A percentile compares a stretch with the other conserved stretches of the same genome.
Evolutionary conservation across 2,329 filamentous ascomycete species (phyloP).

Genomic region (Ploettnerulaceae sp.): DNA sequence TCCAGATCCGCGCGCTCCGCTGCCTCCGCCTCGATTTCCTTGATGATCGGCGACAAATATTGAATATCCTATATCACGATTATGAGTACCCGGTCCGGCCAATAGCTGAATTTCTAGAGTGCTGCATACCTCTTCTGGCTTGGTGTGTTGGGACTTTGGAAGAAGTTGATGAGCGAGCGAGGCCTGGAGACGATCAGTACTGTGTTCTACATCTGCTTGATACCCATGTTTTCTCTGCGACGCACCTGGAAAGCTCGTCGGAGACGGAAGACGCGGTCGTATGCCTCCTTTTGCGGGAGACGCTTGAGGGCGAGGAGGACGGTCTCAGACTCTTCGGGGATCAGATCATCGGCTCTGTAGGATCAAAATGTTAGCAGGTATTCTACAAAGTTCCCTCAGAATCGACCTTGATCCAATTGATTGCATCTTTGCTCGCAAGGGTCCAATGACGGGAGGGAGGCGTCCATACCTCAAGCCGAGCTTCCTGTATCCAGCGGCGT

Average conservation of each 20-base stretch:
- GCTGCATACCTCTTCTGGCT: slow-evolving; percentile 55
- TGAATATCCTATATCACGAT: slow-evolving; percentile 50
- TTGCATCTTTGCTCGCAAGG: background rate
- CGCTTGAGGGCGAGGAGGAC: slow-evolving; percentile 88
- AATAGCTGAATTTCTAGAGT: background rate
- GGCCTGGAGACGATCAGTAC: slow-evolving; percentile 36
- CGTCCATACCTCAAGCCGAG: slow-evolving; percentile 74
- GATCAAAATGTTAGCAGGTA: slow-evolving; percentile 13
- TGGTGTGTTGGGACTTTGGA: slow-evolving; percentile 61
- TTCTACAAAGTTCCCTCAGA: slow-evolving; percentile 10
- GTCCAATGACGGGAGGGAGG: background rate
- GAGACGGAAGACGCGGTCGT: slow-evolving; percentile 96
- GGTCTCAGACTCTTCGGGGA: slow-evolving; percentile 84
- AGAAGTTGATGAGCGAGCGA: slow-evolving; percentile 60
- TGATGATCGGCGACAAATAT: slow-evolving; percentile 64
- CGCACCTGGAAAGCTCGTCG: slow-evolving; percentile 86
- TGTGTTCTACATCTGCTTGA: background rate
- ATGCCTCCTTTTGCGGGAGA: slow-evolving; percentile 81
- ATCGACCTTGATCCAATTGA: slow-evolving; percentile 9
- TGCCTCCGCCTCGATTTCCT: slow-evolving; percentile 61
- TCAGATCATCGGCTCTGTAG: slow-evolving; percentile 83
- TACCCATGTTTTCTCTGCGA: slow-evolving; percentile 2
- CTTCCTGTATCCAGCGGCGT: slow-evolving; percentile 88
- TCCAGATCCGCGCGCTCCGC: slow-evolving; percentile 66
- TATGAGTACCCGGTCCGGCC: slow-evolving; percentile 12